These are phyloP conservation scores for Malassezia slooffiae DNA, from an alignment of 1,284 basidiomycete genomes.

Conservation along the genomic window DNA sequence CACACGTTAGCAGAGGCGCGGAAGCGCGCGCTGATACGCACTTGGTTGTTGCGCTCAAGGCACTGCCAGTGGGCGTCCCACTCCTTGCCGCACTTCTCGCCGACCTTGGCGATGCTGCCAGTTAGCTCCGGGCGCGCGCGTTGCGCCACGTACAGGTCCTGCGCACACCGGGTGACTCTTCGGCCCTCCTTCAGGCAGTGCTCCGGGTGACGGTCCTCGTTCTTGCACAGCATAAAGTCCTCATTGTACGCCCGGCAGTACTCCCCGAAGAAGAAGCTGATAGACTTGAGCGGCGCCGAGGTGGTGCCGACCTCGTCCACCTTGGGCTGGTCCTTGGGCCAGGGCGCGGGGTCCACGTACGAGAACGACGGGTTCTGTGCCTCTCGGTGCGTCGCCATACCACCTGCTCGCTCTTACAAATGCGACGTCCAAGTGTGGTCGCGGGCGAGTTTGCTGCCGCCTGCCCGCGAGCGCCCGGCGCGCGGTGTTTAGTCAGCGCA, in stretches of 20 bases:
- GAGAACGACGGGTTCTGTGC: constrained; percentile 41
- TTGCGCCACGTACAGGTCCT: constrained; percentile 71
- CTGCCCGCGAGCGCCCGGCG: too few relatives aligned
- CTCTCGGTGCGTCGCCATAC: constrained; percentile 45
- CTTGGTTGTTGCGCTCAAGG: constrained; percentile 90
- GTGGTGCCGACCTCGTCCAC: constrained; percentile 83
- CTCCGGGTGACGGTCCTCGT: constrained; percentile 73
- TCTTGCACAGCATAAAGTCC: constrained; percentile 99
- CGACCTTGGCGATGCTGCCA: constrained; percentile 77
- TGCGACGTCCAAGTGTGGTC: too few relatives aligned
- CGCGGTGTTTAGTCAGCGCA: too few relatives aligned
- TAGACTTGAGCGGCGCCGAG: constrained; percentile 88
- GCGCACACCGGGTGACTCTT: constrained; percentile 87
- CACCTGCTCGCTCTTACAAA: too few relatives aligned
- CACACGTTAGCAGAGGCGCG: neutral
- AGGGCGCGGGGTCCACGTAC: constrained; percentile 41
- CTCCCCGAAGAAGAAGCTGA: constrained; percentile 91
- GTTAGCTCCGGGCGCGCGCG: neutral
- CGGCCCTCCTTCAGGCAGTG: constrained; percentile 94
- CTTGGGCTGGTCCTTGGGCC: constrained; percentile 53
- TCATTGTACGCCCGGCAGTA: constrained; percentile 95
- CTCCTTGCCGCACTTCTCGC: constrained; percentile 76
- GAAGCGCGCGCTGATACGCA: constrained; percentile 46
- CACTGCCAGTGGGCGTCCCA: constrained; percentile 93
- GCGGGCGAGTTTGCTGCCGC: too few relatives aligned